Percentiles rank a stretch among this genome's conserved stretches.
Evolutionary conservation across 257 asterid genomes (phyloP).

Genomic region (Capsicum rhomboideum): DNA sequence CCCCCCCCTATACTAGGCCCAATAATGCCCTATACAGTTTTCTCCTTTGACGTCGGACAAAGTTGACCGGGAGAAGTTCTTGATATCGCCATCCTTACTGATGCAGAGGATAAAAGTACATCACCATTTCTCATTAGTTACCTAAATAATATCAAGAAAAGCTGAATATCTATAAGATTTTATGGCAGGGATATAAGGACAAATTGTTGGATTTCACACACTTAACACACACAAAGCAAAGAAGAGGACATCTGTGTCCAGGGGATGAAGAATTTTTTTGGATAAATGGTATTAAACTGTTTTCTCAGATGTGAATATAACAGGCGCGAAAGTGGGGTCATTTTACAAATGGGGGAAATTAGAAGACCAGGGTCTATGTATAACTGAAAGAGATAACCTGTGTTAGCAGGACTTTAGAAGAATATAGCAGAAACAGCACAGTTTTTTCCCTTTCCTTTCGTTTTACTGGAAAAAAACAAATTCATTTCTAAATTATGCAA

Average conservation of each 20-base stretch:
- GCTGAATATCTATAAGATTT: neutral
- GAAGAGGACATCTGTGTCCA: neutral
- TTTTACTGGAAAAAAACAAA: neutral
- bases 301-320: neutral
- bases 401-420: neutral
- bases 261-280: neutral
- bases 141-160: neutral
- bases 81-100: neutral
- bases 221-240: neutral
- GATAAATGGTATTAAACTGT: neutral
- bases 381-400: neutral
- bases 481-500: neutral
- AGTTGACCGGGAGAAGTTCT: neutral
- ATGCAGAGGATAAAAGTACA: neutral
- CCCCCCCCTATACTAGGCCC: neutral
- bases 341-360: neutral
- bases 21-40: neutral
- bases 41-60: neutral
- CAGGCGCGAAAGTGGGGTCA: neutral
- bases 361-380: neutral
- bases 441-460: neutral
- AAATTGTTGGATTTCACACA: neutral
- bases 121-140: neutral
- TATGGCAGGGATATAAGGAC: neutral
- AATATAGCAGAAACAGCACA: neutral